Evolutionary conservation across 257 asterid species (phyloP), one percentile per base, ranked within the genome.

Genomic region (Capsicum chinense): DNA sequence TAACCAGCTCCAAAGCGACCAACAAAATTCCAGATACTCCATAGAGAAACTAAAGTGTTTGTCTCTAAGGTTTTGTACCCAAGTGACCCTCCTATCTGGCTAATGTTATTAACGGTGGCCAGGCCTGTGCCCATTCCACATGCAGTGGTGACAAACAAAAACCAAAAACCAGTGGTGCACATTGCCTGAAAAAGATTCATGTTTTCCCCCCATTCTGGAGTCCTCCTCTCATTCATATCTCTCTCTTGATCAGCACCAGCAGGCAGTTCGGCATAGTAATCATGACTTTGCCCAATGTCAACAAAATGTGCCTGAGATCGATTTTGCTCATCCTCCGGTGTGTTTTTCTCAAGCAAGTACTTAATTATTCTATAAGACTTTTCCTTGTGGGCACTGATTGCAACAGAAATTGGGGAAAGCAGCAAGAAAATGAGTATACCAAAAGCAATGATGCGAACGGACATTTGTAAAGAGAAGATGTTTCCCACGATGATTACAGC

Each of bases 61-160:
- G 86, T 91, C 85, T 91, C 90, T 80, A 91, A 62, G 68, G 86
- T 12, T 0, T 95, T 89, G 90, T 94, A 96, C 21, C 94, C 93
- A 6, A 96, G 90, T 39, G 99, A 96, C 76, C 93, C 97, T 50
- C 98, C 99, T 19, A 96, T 92, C 83, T 96, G 99, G 94, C 98
- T 94, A 69, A 96, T 91, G 85, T 96, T 96, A 89, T 96, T 93
- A 64, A 96, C 89, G 9, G 97, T 92, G 17, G 99, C 98, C 62
- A 96, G 86, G 15, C 99, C 99, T 0, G 99, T 92, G 9, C 99
- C 99, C 98, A 96, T 94, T 6, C 99, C 98, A 79, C 97, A 93
- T 10, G 93, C 44, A 94, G 94, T 96, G 5, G 98, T 95, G 3
- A 89, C 54, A 83, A 92, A 96, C 54, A 96, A 83, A 16, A 96